Conservation (phyloP, 2,329 filamentous ascomycete genomes). For the Sarocladiaceae sp. region DNA sequence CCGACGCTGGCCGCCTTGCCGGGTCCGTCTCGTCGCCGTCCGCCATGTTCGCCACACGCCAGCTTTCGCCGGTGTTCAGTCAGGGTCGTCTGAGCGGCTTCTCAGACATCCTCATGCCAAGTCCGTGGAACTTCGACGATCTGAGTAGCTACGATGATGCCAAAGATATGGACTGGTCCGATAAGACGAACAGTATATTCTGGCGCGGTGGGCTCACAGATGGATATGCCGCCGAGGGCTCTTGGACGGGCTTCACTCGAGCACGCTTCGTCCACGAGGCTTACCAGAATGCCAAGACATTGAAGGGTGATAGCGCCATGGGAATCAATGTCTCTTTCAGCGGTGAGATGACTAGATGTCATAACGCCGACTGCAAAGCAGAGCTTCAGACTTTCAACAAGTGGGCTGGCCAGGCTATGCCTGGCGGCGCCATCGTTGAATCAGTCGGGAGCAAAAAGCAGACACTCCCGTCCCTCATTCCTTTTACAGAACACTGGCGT, state of each 20-base stretch:
- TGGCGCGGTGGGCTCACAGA: slow-evolving; percentile 55
- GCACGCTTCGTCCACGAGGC: slow-evolving; percentile 57
- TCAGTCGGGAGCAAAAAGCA: slow-evolving; percentile 25
- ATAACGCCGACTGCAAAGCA: slow-evolving; percentile 37
- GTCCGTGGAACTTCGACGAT: slow-evolving; percentile 52
- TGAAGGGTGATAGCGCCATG: not conserved
- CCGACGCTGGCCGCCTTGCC: slow-evolving; percentile 41
- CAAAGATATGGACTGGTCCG: slow-evolving; percentile 38
- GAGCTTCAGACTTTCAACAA: slow-evolving; percentile 27
- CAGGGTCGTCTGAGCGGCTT: slow-evolving; percentile 49
- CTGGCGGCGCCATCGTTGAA: no score
- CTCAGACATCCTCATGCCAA: slow-evolving; percentile 44
- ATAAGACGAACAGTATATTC: slow-evolving; percentile 42
- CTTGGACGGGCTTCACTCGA: slow-evolving; percentile 60
- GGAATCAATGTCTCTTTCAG: slow-evolving; percentile 31
- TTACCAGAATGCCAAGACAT: slow-evolving; percentile 31
- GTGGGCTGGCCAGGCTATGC: slow-evolving; percentile 27
- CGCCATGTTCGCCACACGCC: slow-evolving; percentile 42
- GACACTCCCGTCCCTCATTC: slow-evolving; percentile 6
- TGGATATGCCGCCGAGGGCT: slow-evolving; percentile 28
- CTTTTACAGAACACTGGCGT: slow-evolving; percentile 38
- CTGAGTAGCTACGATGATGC: slow-evolving; percentile 46
- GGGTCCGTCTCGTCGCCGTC: slow-evolving; percentile 45
- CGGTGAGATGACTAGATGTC: slow-evolving; percentile 35
- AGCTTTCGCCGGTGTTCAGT: slow-evolving; percentile 49